A percentile compares a stretch with the other conserved stretches of the same genome.
phyloP scores from a whole-genome alignment of 2,329 filamentous ascomycete species.

The Pseudogymnoascus sp. region DNA sequence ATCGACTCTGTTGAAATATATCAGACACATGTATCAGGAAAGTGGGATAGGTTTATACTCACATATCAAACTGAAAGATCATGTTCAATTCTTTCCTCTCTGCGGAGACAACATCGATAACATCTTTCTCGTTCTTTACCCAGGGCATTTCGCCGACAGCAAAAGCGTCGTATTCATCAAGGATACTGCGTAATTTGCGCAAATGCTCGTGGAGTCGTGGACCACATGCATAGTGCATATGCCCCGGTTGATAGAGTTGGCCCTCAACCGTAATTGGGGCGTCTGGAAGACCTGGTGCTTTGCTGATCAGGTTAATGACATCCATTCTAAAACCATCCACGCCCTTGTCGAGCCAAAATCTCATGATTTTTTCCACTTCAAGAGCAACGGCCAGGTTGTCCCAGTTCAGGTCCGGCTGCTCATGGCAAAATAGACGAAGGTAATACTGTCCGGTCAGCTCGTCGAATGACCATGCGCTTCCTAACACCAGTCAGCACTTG shows the following conservation, averaged over 20 bases:
- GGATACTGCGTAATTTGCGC: constrained; percentile 37
- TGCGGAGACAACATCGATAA: constrained; percentile 45
- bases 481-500: constrained; percentile 11
- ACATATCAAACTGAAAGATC: constrained; percentile 66
- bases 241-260: constrained; percentile 37
- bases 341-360: constrained; percentile 63
- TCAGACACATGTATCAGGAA: constrained; percentile 9
- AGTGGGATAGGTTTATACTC: constrained; percentile 20
- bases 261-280: constrained; percentile 34
- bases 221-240: constrained; percentile 41
- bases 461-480: constrained; percentile 46
- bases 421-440: constrained; percentile 54
- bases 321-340: constrained; percentile 55
- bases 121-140: constrained; percentile 38
- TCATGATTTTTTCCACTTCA: constrained; percentile 62
- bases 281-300: constrained; percentile 50
- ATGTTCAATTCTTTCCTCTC: constrained; percentile 58
- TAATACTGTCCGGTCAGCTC: constrained; percentile 45
- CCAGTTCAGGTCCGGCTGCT: constrained; percentile 75
- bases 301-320: constrained; percentile 60
- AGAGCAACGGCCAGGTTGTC: constrained; percentile 57
- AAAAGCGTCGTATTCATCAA: constrained; percentile 42
- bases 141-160: constrained; percentile 44
- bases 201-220: constrained; percentile 49
- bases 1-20: constrained; percentile 33